A percentile compares a stretch with the other conserved stretches of the same genome.
phyloP scores from a whole-genome alignment of 1,284 basidiomycete species.

The Cryptococcus hybrid region DNA sequence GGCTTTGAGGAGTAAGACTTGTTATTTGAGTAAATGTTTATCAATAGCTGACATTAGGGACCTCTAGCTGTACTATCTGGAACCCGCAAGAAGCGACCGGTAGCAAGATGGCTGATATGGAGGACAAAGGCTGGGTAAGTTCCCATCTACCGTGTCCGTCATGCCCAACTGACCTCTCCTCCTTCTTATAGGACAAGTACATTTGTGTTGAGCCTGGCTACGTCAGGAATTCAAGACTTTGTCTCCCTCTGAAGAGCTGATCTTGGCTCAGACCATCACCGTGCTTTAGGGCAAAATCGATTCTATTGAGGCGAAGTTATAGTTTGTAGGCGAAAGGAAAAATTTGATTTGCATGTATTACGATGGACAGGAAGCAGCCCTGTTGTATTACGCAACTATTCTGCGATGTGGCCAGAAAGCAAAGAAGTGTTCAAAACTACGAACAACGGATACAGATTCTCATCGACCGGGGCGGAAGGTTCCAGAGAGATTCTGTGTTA shows the following conservation, averaged over 20 bases:
- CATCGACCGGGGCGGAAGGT: constrained; percentile 1
- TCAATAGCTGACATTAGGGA: not conserved
- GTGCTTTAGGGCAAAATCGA: constrained; percentile 9
- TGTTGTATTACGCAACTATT: no score
- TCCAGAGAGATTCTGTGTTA: constrained; percentile 3
- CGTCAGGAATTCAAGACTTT: constrained; percentile 57
- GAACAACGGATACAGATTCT: not conserved
- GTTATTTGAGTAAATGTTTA: not conserved
- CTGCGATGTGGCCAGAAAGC: no score
- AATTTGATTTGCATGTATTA: no score
- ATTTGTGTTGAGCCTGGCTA: constrained; percentile 84
- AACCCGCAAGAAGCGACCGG: constrained; percentile 72
- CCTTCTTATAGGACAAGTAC: constrained; percentile 61
- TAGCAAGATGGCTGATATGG: constrained; percentile 77
- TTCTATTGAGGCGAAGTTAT: no score
- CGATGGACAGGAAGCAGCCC: no score
- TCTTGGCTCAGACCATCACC: constrained; percentile 66
- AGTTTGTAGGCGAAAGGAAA: no score
- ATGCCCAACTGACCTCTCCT: constrained; percentile 5
- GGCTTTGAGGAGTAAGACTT: constrained; percentile 60
- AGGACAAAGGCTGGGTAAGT: constrained; percentile 75
- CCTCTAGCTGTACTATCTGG: constrained; percentile 59
- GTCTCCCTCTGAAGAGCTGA: constrained; percentile 65
- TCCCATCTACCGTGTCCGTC: not conserved
- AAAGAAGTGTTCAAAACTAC: no score